A percentile compares a stretch with the other conserved stretches of the same genome.
Evolutionary conservation across 345 rosid genomes (phyloP).

Genomic region (Draba incana): DNA sequence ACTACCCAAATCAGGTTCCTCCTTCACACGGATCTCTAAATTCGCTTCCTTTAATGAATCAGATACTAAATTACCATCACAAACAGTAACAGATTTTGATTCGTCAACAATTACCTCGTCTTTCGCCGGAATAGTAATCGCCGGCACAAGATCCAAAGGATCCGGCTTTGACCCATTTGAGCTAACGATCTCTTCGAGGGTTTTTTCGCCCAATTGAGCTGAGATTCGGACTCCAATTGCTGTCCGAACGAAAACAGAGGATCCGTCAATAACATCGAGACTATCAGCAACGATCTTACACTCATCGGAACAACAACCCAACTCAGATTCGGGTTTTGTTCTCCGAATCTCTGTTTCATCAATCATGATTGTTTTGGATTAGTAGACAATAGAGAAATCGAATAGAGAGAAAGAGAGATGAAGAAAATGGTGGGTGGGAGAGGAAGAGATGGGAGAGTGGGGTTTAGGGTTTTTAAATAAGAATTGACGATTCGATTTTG

Average conservation of each 20-base stretch:
- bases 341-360: constrained; percentile 2
- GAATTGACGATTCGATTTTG: constrained; percentile 8
- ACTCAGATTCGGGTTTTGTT: constrained; percentile 4
- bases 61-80: constrained; percentile 7
- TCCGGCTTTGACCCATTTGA: constrained; percentile 6
- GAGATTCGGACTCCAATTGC: constrained; percentile 50
- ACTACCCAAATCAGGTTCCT: constrained; percentile 29
- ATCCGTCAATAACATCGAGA: not conserved
- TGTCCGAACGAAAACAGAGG: constrained; percentile 38
- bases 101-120: constrained; percentile 21
- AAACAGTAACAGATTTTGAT: constrained; percentile 13
- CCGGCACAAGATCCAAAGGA: not conserved
- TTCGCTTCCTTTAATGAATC: not conserved
- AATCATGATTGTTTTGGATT: not conserved
- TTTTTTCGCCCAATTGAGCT: constrained; percentile 9
- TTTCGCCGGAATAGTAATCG: not conserved
- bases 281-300: constrained; percentile 23
- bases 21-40: constrained; percentile 25
- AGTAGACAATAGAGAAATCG: not conserved
- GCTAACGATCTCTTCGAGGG: not conserved
- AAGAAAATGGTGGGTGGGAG: not conserved
- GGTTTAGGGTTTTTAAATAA: constrained; percentile 25
- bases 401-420: not conserved
- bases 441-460: not conserved
- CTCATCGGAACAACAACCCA: constrained; percentile 14